These are phyloP conservation scores for Lentinula guzmanii DNA, from an alignment of 768 basidiomycete species.

Conservation along the genomic window DNA sequence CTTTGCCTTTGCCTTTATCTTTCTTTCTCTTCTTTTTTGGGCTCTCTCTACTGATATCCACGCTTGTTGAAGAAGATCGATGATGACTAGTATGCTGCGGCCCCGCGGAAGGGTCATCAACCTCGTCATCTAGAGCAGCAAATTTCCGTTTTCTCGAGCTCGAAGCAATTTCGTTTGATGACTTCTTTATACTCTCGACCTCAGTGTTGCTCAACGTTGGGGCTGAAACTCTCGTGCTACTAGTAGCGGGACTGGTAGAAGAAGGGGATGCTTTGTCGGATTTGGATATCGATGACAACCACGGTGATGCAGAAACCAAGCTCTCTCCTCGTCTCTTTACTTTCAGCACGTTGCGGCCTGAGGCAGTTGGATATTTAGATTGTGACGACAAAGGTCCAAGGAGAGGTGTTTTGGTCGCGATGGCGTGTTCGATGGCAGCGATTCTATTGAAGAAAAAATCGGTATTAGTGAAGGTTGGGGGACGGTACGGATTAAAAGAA, in stretches of 20 bases:
- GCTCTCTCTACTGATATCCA: neutral
- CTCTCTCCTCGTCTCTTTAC: too few relatives aligned
- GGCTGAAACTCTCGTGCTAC: too few relatives aligned
- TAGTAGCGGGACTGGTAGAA: too few relatives aligned
- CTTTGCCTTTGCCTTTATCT: neutral
- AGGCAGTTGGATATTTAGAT: neutral
- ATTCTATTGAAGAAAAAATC: neutral
- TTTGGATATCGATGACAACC: too few relatives aligned
- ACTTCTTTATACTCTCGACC: neutral
- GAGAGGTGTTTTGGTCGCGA: neutral
- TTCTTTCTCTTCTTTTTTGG: neutral
- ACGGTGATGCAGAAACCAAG: too few relatives aligned
- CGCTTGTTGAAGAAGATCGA: too few relatives aligned
- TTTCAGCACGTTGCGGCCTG: too few relatives aligned
- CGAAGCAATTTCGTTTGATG: neutral
- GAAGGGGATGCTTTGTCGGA: too few relatives aligned
- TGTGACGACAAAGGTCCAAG: neutral
- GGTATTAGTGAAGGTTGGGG: neutral
- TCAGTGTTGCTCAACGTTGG: too few relatives aligned
- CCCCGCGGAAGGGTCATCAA: neutral
- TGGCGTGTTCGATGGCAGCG: slow-evolving; percentile 6
- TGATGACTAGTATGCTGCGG: neutral
- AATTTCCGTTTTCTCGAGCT: neutral
- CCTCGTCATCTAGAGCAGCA: neutral
- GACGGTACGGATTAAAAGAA: neutral